Percentiles rank a stretch among this genome's conserved stretches.
Conservation (phyloP, 2,329 filamentous ascomycete species). For the Teratosphaeria zuluensis region DNA sequence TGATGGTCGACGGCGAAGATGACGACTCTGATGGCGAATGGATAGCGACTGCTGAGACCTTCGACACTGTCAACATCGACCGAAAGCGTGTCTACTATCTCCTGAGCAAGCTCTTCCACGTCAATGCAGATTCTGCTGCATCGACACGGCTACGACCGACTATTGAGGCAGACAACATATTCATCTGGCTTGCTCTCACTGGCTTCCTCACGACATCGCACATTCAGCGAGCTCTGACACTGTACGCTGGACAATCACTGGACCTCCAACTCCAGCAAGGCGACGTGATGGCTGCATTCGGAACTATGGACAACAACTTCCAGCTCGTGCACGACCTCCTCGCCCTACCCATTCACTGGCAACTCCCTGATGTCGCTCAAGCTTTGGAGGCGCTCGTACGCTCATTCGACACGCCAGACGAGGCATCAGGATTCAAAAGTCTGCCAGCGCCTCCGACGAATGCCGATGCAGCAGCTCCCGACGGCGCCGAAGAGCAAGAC, state of each 20-base stretch:
- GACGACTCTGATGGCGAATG: background rate
- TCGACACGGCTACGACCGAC: background rate
- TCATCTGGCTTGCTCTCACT: slow-evolving; percentile 53
- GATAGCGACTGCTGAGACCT: background rate
- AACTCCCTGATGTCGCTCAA: slow-evolving; percentile 56
- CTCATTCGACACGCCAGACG: slow-evolving; percentile 47
- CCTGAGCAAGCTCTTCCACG: slow-evolving; percentile 7
- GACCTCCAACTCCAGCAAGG: slow-evolving; percentile 27
- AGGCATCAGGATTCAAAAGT: slow-evolving; percentile 3
- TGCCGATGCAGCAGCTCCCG: slow-evolving; percentile 45
- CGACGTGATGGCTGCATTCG: slow-evolving; percentile 53
- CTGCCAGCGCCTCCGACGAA: slow-evolving; percentile 6
- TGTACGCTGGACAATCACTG: slow-evolving; percentile 21
- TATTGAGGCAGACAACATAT: slow-evolving; percentile 31
- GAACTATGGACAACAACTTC: slow-evolving; percentile 58
- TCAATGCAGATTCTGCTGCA: background rate
- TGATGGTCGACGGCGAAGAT: background rate
- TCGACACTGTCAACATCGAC: slow-evolving; percentile 1
- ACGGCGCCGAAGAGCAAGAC: slow-evolving; percentile 15
- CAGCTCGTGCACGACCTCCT: slow-evolving; percentile 58
- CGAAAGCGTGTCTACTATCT: slow-evolving; percentile 2
- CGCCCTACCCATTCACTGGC: slow-evolving; percentile 52
- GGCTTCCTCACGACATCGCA: slow-evolving; percentile 38
- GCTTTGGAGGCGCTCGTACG: slow-evolving; percentile 58
- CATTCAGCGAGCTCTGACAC: slow-evolving; percentile 30